These are phyloP conservation scores for Paraglomus occultum DNA, from an alignment of 192 early-diverging fungal genomes.

Conservation along the genomic window DNA sequence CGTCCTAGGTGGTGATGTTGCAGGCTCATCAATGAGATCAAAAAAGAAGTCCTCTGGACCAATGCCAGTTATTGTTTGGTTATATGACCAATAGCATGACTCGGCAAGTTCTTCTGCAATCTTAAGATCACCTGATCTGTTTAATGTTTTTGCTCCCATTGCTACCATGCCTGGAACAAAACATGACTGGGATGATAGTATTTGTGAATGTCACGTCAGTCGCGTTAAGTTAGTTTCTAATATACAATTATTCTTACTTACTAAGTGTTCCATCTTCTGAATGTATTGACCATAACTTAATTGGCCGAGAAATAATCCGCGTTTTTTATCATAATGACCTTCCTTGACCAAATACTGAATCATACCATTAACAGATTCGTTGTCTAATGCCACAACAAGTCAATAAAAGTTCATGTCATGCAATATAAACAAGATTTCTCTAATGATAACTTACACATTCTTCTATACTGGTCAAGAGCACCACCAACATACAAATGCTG, in stretches of 20 bases:
- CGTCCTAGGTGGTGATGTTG: slow-evolving; percentile 10
- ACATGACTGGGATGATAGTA: slow-evolving; percentile 44
- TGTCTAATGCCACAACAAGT: slow-evolving; percentile 28
- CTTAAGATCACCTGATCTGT: slow-evolving; percentile 34
- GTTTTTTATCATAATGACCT: slow-evolving; percentile 16
- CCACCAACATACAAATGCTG: slow-evolving; percentile 44
- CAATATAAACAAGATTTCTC: background rate
- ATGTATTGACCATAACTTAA: slow-evolving; percentile 12
- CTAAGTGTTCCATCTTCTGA: slow-evolving; percentile 37
- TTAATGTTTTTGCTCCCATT: slow-evolving; percentile 45
- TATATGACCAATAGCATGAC: slow-evolving; percentile 50
- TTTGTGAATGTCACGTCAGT: slow-evolving; percentile 6
- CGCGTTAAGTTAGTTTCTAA: slow-evolving; percentile 22
- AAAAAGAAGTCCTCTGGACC: slow-evolving; percentile 51
- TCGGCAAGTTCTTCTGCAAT: slow-evolving; percentile 43
- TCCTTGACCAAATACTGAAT: slow-evolving; percentile 32
- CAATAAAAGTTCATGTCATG: background rate
- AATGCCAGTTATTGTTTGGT: slow-evolving; percentile 45
- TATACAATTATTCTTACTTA: background rate
- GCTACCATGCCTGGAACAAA: slow-evolving; percentile 52
- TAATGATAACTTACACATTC: slow-evolving; percentile 12
- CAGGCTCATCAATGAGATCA: background rate
- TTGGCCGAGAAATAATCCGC: slow-evolving; percentile 32
- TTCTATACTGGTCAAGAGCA: background rate
- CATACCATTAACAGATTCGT: slow-evolving; percentile 32